Conservation (phyloP, 2,329 filamentous ascomycete genomes). For the Fusarium setosum region DNA sequence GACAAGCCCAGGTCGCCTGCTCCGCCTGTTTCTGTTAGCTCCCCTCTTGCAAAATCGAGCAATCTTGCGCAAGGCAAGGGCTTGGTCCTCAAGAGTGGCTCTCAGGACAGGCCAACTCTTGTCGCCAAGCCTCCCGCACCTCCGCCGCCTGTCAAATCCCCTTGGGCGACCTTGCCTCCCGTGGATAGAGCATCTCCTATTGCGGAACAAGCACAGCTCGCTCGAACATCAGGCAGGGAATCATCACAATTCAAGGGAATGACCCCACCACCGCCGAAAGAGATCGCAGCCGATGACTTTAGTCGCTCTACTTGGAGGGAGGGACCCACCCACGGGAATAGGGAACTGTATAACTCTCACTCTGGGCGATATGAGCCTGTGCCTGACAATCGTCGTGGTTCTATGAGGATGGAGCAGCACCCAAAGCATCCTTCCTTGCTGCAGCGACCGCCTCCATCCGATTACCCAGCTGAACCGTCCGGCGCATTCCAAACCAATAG, state of each 20-base stretch:
- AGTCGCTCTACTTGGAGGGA: constrained; percentile 86
- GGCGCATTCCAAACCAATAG: constrained; percentile 86
- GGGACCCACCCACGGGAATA: constrained; percentile 67
- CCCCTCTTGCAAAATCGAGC: constrained; percentile 57
- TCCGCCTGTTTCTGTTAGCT: constrained; percentile 48
- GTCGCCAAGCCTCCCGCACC: constrained; percentile 77
- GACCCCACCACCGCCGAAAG: constrained; percentile 67
- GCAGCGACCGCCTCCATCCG: constrained; percentile 75
- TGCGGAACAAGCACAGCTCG: constrained; percentile 61
- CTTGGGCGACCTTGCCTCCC: constrained; percentile 89
- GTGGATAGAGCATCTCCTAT: constrained; percentile 83
- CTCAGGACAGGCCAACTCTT: constrained; percentile 76
- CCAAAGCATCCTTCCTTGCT: constrained; percentile 81
- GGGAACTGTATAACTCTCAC: constrained; percentile 94
- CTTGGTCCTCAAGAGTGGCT: constrained; percentile 71
- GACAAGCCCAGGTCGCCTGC: constrained; percentile 61
- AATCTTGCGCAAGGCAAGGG: constrained; percentile 67
- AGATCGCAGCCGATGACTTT: constrained; percentile 95
- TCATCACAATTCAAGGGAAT: constrained; percentile 65
- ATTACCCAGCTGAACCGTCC: constrained; percentile 83
- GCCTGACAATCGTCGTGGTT: constrained; percentile 75
- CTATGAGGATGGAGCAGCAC: constrained; percentile 73
- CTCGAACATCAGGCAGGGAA: constrained; percentile 67
- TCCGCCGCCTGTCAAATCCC: constrained; percentile 83
- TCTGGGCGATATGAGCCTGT: constrained; percentile 94